Base-by-base conservation (phyloP, 805 yeast genomes). In the Ogataea allantospora region DNA sequence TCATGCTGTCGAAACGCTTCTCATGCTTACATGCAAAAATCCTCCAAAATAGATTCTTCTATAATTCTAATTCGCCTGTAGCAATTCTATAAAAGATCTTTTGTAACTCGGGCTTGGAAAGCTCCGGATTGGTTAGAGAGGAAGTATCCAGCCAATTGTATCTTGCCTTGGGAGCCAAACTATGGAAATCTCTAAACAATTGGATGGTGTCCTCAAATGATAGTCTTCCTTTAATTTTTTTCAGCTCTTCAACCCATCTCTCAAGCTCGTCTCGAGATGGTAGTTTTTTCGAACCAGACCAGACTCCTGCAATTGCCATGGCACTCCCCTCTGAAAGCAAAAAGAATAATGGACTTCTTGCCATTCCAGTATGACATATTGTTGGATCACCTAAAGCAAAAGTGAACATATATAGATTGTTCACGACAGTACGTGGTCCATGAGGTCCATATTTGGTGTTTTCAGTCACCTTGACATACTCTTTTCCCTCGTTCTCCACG, bases 311-410 rank as follows among this genome's bases (percentile, higher is more conserved):
- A 33, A 76, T 59, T 0, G 79, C 78, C n/a, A 77, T 71, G 2
- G 78, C 75, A 31, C 65, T 58, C 2, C 71, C 61, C 48, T 77
- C 82, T 46, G 74, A 70, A 11, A 71, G 63, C 34, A 71, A 70
- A 60, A 73, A 75, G 44, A 68, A 65, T 17, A 72, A 50, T 2
- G 71, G 67, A 1, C 75, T 65, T 2, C 69, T 49, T 11, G 72
- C 57, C 6, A 62, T 58, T 6, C 76, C 75, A 15, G 62, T 61
- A 4, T 63, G 49, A 1, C 70, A 71, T 16, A 71, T 51, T 0
- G 73, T 62, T 13, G 74, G 71, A 46, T 71, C 75, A 5, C 52
- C 57, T n/a, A 62, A 58, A 10, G 64, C 47, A 44, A 71, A 70
- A 1, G 70, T 66, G 42, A 67, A 52, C 11, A 50, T 27, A 33